Percentiles rank a stretch among this genome's conserved stretches.
phyloP scores from a whole-genome alignment of 1,139 yeast species.

The Yamadazyma kanchanaburiensis region DNA sequence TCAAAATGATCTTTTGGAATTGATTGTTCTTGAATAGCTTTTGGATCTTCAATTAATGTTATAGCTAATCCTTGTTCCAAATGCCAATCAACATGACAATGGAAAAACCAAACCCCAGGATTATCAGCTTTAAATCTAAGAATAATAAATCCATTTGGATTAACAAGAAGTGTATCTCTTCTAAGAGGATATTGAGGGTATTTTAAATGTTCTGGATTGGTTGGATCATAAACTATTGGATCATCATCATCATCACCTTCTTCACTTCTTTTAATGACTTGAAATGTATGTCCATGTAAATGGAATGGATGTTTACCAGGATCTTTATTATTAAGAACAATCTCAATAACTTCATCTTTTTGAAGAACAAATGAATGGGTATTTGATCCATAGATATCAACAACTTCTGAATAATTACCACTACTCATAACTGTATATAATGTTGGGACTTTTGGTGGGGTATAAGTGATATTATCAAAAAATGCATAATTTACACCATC shows the following conservation, averaged over 20 bases:
- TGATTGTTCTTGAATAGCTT: constrained; percentile 51
- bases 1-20: constrained; percentile 55
- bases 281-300: constrained; percentile 79
- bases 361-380: constrained; percentile 71
- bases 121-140: constrained; percentile 55
- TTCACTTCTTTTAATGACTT: constrained; percentile 42
- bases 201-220: constrained; percentile 25
- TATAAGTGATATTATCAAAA: constrained; percentile 80
- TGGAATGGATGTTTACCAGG: constrained; percentile 89
- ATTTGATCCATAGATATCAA: constrained; percentile 61
- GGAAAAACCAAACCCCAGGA: constrained; percentile 67
- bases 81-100: constrained; percentile 66
- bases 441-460: constrained; percentile 79
- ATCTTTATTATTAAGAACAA: constrained; percentile 67
- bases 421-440: constrained; percentile 72
- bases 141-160: constrained; percentile 66
- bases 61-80: constrained; percentile 59
- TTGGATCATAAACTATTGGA: constrained; percentile 39
- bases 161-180: constrained; percentile 67
- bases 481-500: constrained; percentile 89
- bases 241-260: constrained; percentile 31
- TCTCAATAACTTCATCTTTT: constrained; percentile 64
- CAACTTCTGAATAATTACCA: constrained; percentile 48
- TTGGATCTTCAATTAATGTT: constrained; percentile 49
- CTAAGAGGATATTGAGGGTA: constrained; percentile 55